A percentile compares a stretch with the other conserved stretches of the same genome.
phyloP scores from a whole-genome alignment of 805 yeast genomes.

The Maudiozyma barnettii region DNA sequence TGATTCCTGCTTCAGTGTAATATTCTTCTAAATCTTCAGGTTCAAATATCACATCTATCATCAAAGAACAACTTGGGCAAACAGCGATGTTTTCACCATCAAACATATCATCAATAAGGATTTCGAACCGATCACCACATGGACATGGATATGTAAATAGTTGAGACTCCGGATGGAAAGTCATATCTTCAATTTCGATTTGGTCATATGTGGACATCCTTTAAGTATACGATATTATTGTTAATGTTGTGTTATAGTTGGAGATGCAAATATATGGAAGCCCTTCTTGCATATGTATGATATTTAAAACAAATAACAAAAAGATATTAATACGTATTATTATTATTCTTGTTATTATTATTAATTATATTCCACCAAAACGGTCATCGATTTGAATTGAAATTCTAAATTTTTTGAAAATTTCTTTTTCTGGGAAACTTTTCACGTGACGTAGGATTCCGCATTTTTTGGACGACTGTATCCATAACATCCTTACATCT shows the following conservation, averaged over 20 bases:
- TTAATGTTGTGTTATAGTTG: not conserved
- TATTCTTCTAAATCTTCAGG: slow-evolving; percentile 38
- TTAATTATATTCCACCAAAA: no score
- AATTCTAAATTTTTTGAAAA: no score
- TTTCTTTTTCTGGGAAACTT: no score
- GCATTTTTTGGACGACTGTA: no score
- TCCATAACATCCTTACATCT: no score
- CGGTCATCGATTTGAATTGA: no score
- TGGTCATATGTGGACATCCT: slow-evolving; percentile 75
- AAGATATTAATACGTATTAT: no score
- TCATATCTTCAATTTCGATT: slow-evolving; percentile 94
- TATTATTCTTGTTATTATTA: no score
- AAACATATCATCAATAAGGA: slow-evolving; percentile 68
- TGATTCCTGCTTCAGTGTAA: slow-evolving; percentile 30
- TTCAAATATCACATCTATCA: slow-evolving; percentile 88
- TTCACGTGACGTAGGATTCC: no score
- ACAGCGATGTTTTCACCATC: slow-evolving; percentile 94
- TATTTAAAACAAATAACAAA: no score
- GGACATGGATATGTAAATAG: slow-evolving; percentile 94
- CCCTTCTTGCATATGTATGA: no score
- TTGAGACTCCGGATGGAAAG: slow-evolving; percentile 74
- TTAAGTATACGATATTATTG: not conserved
- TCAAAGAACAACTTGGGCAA: slow-evolving; percentile 90
- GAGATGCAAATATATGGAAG: not conserved
- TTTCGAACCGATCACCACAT: slow-evolving; percentile 92